These are phyloP conservation scores for Cryptococcus sp. DNA, from an alignment of 1,284 basidiomycete species.

Conservation along the genomic window DNA sequence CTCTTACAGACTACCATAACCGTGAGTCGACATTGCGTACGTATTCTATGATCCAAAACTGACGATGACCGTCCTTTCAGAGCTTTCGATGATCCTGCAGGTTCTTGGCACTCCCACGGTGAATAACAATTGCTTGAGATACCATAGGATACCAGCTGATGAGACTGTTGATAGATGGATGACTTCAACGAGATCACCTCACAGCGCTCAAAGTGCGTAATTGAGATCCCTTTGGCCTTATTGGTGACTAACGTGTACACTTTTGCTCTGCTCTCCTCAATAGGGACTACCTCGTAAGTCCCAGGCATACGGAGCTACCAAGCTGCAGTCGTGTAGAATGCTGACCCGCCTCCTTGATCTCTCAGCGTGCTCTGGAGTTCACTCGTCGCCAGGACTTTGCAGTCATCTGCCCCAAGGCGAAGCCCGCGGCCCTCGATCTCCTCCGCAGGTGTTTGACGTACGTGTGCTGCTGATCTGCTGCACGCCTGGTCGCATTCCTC, in stretches of 20 bases:
- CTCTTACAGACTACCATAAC: constrained; percentile 40
- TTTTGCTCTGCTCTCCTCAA: neutral
- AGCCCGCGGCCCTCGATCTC: constrained; percentile 82
- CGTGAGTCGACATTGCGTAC: constrained; percentile 18
- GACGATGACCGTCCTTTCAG: constrained; percentile 13
- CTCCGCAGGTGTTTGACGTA: constrained; percentile 82
- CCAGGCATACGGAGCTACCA: neutral
- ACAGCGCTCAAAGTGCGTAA: constrained; percentile 61
- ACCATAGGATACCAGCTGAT: neutral
- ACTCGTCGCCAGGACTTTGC: constrained; percentile 76
- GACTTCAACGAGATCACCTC: constrained; percentile 69
- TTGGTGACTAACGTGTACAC: constrained; percentile 4
- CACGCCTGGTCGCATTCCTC: neutral
- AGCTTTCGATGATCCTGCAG: constrained; percentile 59
- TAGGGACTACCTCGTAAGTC: constrained; percentile 67
- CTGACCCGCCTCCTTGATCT: constrained; percentile 1
- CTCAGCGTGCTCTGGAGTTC: constrained; percentile 75
- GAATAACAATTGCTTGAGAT: constrained; percentile 1
- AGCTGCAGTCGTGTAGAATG: neutral
- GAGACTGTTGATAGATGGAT: constrained; percentile 49
- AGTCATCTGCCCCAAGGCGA: constrained; percentile 73
- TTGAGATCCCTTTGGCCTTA: neutral
- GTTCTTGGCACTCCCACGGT: constrained; percentile 58
- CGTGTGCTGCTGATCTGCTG: constrained; percentile 8
- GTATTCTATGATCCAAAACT: constrained; percentile 4